Evolutionary conservation across 768 basidiomycete genomes (phyloP).

Genomic region (Serpula lacrymans): DNA sequence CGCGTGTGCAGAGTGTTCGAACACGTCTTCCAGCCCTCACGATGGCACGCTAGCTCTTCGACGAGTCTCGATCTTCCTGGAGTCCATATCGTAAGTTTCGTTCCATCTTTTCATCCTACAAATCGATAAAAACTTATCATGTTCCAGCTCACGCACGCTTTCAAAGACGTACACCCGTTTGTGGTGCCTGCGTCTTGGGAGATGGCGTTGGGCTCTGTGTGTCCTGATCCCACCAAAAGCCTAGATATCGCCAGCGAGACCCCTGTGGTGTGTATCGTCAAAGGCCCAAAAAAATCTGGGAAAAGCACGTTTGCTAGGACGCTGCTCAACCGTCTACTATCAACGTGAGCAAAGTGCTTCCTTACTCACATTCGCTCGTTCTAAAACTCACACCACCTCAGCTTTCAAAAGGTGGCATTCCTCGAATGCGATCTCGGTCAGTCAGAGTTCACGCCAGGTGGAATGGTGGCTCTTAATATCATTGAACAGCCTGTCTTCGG

Average conservation of each 20-base stretch:
- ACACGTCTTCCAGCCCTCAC: conserved; percentile 55
- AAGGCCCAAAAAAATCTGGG: conserved; percentile 82
- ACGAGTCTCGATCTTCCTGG: conserved; percentile 45
- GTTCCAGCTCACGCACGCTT: conserved; percentile 21
- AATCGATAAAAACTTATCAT: too few species aligned
- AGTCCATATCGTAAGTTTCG: conserved; percentile 43
- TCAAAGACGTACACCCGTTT: conserved; percentile 31
- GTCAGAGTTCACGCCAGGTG: conserved; percentile 87
- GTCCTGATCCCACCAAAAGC: neutral
- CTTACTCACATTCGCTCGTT: neutral
- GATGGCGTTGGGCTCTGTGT: conserved; percentile 17
- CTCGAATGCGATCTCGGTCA: conserved; percentile 94
- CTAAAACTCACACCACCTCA: conserved; percentile 21
- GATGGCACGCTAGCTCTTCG: conserved; percentile 34
- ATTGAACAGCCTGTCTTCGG: conserved; percentile 70
- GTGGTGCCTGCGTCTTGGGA: conserved; percentile 35
- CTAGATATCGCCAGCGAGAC: conserved; percentile 11
- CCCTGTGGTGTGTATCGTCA: conserved; percentile 57
- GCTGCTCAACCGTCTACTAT: conserved; percentile 65
- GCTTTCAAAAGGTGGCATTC: conserved; percentile 81
- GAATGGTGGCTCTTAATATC: conserved; percentile 77
- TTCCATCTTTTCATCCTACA: neutral
- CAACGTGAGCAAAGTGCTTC: conserved; percentile 38
- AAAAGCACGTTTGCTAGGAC: conserved; percentile 87
- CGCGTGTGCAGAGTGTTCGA: conserved; percentile 60